A percentile compares a stretch with the other conserved stretches of the same genome.
Conservation (phyloP, 2,329 filamentous ascomycete species). For the Paraphaeosphaeria sporulosa region DNA sequence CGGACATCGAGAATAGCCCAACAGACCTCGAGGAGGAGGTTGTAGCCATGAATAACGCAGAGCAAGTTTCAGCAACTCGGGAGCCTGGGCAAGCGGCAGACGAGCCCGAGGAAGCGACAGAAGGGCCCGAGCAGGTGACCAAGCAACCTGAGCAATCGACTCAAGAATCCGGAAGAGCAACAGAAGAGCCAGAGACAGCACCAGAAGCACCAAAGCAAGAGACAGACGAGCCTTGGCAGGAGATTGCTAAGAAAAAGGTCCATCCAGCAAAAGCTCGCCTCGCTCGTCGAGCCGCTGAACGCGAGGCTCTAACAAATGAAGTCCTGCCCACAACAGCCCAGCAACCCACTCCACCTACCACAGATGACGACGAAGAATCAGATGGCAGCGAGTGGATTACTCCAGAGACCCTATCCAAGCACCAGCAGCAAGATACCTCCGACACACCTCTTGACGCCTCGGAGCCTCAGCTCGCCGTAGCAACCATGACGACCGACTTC, state of each 20-base stretch:
- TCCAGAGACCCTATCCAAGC: constrained; percentile 86
- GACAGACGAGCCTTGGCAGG: not conserved
- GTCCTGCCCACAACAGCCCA: constrained; percentile 11
- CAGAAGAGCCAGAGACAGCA: too few relatives aligned
- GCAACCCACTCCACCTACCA: constrained; percentile 27
- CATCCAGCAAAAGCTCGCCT: constrained; percentile 6
- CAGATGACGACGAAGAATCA: constrained; percentile 51
- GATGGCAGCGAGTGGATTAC: constrained; percentile 86
- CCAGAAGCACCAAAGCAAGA: not conserved
- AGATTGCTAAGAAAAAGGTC: not conserved
- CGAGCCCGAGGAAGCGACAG: not conserved
- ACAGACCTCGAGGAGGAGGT: not conserved
- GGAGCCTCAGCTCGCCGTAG: constrained; percentile 77
- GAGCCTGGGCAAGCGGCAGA: not conserved
- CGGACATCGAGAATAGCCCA: not conserved
- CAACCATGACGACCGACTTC: constrained; percentile 93
- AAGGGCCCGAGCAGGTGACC: not conserved
- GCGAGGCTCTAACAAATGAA: not conserved
- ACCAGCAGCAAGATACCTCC: constrained; percentile 71
- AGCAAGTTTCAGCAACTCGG: not conserved
- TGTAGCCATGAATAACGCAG: not conserved
- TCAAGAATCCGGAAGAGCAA: not conserved
- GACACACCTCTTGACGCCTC: constrained; percentile 54
- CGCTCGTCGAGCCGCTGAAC: constrained; percentile 5
- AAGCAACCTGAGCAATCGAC: not conserved